Conservation (phyloP, 148 eudicot genomes). For the Rhododendron griersonianum region DNA sequence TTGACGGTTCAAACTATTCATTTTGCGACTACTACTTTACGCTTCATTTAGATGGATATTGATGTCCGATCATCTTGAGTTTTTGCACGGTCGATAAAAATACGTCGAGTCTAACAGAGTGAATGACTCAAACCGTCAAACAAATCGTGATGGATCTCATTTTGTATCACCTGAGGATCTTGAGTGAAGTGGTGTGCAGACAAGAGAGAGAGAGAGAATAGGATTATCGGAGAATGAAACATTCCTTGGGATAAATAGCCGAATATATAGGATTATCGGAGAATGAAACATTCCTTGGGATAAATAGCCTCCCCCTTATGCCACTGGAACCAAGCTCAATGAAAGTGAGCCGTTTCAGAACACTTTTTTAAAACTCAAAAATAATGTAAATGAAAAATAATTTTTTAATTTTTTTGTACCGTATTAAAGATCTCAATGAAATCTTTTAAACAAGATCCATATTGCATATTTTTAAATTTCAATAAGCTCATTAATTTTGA, state of each 20-base stretch:
- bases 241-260: not conserved
- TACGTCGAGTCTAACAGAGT: rapidly evolving
- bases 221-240: not conserved
- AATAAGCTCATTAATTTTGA: too few species aligned
- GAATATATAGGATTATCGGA: too few species aligned
- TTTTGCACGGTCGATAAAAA: not conserved
- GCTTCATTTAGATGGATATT: not conserved
- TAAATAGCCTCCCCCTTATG: not conserved
- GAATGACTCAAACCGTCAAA: not conserved
- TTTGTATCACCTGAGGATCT: not conserved
- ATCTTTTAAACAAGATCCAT: too few species aligned
- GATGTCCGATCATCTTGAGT: not conserved
- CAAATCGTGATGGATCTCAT: not conserved
- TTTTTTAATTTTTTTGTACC: too few species aligned
- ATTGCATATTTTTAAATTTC: too few species aligned
- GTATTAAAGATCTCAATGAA: too few species aligned
- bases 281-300: too few species aligned
- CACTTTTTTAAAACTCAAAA: too few species aligned
- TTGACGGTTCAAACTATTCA: not conserved
- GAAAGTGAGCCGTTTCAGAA: not conserved
- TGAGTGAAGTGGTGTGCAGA: not conserved
- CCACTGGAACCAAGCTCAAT: not conserved
- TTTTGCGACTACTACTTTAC: not conserved
- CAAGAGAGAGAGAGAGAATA: not conserved
- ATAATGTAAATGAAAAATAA: too few species aligned